Evolutionary conservation across 78 protist species (phyloP).

Genomic region (Speleostelium caveatum): DNA sequence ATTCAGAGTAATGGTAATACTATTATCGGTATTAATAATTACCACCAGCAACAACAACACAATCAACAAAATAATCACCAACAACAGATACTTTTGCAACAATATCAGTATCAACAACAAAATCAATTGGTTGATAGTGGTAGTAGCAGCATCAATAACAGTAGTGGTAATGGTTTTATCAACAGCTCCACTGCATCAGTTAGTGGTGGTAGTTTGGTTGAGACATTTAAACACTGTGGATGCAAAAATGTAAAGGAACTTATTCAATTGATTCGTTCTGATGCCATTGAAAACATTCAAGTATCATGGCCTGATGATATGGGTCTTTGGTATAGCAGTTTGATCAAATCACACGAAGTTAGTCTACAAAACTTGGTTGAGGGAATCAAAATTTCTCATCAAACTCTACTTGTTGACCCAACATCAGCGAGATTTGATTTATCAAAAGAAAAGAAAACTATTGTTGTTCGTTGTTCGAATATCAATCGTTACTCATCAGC

Average conservation of each 20-base stretch:
- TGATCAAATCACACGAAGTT: slow-evolving; percentile 55
- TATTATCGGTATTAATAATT: slow-evolving; percentile 7
- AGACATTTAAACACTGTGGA: slow-evolving; percentile 59
- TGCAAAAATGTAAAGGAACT: slow-evolving; percentile 55
- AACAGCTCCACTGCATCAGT: background rate
- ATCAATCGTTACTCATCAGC: background rate
- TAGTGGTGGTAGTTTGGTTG: background rate
- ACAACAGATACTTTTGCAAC: background rate
- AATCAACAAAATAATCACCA: slow-evolving; percentile 8
- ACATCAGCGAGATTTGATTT: slow-evolving; percentile 60
- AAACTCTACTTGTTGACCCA: slow-evolving; percentile 49
- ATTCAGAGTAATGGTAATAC: too few relatives aligned
- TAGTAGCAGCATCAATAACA: background rate
- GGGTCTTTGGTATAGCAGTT: slow-evolving; percentile 70
- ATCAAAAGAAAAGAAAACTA: slow-evolving; percentile 41
- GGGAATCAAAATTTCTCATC: slow-evolving; percentile 50
- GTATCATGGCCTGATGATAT: slow-evolving; percentile 78
- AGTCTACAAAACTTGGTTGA: slow-evolving; percentile 69
- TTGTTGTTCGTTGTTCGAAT: slow-evolving; percentile 49
- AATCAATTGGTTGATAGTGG: background rate
- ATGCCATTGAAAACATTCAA: slow-evolving; percentile 60
- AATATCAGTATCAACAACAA: slow-evolving; percentile 1
- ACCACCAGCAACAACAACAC: slow-evolving; percentile 19
- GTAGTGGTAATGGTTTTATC: background rate
- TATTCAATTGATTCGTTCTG: slow-evolving; percentile 70